Evolutionary conservation across 2,329 filamentous ascomycete species (phyloP), one percentile per base, ranked within the genome.

Genomic region (Colletotrichum phormii): DNA sequence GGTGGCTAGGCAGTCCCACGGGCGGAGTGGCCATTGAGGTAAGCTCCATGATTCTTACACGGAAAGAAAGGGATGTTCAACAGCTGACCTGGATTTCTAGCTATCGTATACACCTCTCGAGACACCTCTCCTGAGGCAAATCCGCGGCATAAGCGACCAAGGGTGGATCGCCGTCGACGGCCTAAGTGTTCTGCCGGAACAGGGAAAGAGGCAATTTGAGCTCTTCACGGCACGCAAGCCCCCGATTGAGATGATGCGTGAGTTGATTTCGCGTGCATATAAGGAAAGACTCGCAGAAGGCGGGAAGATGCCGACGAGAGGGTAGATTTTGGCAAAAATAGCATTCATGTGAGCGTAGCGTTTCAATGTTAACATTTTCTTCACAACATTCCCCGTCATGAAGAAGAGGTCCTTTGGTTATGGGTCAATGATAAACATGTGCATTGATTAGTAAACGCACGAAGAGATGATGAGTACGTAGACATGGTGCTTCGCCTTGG

Each of bases 121-220:
- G 70, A 94, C 93, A 1, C 92, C 93, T 0, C 83, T 95, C 4
- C 84, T 95, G 49, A 86, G 87, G 35, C 93, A 95, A 77, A 90
- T 94, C 67, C 87, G 90, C 18, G 83, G 85, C 63, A 82, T 89
- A 80, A 85, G 89, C 24, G 84, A 89, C 64, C 84, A 88, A 75
- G 87, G 93, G 49, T 95, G 93, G 93, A 91, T 95, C 0, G 86
- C 93, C 22, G 89, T 95, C 80, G 92, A 95, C 77, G 93, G 93
- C 0, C 83, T 95, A 11, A 93, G 95, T 76, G 86, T 95, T 60
- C 82, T 96, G 13, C 92, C 92, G 0, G 94, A 95, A 79, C 93
- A 95, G 79, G 93, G 92, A 0, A 94, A 93, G 81, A 93, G 93
- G 1, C 93, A 95, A 76, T 95, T 95, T 78, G 94, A 96, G 81